Conservation (phyloP, 805 yeast species). For the Wickerhamiella occidentalis region DNA sequence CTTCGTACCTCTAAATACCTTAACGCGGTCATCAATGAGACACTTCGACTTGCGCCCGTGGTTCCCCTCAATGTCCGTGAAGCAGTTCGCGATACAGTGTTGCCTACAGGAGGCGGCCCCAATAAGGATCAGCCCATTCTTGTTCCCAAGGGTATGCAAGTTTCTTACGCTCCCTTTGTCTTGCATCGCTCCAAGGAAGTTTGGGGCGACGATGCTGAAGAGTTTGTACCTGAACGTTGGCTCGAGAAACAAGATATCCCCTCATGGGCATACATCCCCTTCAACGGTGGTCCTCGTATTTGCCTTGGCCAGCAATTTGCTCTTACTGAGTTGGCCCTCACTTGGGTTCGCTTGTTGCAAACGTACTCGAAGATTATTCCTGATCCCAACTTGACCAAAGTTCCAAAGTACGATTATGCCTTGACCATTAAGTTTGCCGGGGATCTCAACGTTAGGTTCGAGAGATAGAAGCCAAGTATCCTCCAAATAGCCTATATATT, state of each 20-base stretch:
- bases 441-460: conserved; percentile 5
- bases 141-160: conserved; percentile 30
- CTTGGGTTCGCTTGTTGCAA: conserved; percentile 30
- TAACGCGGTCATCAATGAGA: conserved; percentile 34
- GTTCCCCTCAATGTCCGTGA: conserved; percentile 36
- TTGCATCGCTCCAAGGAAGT: conserved; percentile 30
- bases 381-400: neutral
- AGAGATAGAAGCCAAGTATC: neutral
- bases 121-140: conserved; percentile 30
- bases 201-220: conserved; percentile 33
- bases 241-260: conserved; percentile 26
- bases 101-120: conserved; percentile 38
- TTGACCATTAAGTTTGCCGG: conserved; percentile 9
- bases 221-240: conserved; percentile 37
- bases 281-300: conserved; percentile 38
- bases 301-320: conserved; percentile 41
- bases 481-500: neutral
- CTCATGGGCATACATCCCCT: conserved; percentile 36
- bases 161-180: conserved; percentile 29
- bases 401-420: neutral
- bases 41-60: conserved; percentile 35
- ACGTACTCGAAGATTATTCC: conserved; percentile 16
- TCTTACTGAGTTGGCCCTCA: conserved; percentile 34
- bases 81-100: conserved; percentile 32
- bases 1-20: conserved; percentile 36